A percentile compares a stretch with the other conserved stretches of the same genome.
phyloP scores from a whole-genome alignment of 176 grass and related monocot species.

The Olyra latifolia region DNA sequence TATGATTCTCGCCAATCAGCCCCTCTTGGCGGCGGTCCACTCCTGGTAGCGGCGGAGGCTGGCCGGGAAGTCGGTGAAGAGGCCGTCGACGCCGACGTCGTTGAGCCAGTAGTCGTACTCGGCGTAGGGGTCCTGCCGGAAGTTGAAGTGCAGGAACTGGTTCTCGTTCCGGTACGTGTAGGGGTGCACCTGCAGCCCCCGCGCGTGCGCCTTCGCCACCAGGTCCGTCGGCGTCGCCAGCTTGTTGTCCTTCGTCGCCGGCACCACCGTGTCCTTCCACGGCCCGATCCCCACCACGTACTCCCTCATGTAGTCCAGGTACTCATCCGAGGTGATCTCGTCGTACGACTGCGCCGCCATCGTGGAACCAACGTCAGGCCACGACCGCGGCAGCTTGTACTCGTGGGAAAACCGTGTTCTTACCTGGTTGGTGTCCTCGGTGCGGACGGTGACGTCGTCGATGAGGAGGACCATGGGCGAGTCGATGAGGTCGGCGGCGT shows the following conservation, averaged over 20 bases:
- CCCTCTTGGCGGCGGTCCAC: conserved; percentile 20
- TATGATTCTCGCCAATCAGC: no score
- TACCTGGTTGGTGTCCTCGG: conserved; percentile 57
- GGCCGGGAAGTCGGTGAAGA: conserved; percentile 58
- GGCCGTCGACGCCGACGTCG: conserved; percentile 41
- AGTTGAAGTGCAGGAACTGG: conserved; percentile 52
- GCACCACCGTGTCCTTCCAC: conserved; percentile 64
- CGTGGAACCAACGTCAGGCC: no score
- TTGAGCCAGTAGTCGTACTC: conserved; percentile 67
- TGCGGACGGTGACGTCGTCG: conserved; percentile 48
- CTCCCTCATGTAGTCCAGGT: conserved; percentile 46
- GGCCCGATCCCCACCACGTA: conserved; percentile 48
- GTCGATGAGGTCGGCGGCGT: conserved; percentile 36
- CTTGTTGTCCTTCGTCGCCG: conserved; percentile 38
- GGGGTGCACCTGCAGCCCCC: conserved; percentile 52
- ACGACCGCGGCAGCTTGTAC: no score
- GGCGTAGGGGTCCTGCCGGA: conserved; percentile 50
- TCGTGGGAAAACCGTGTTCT: no score
- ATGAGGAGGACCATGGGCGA: conserved; percentile 48
- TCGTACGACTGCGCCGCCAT: conserved; percentile 26
- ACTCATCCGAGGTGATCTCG: conserved; percentile 50
- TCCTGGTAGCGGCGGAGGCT: conserved; percentile 52
- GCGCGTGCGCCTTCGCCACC: conserved; percentile 50
- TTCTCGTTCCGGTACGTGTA: conserved; percentile 65
- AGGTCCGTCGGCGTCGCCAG: conserved; percentile 44